Percentiles rank a stretch among this genome's conserved stretches.
phyloP scores from a whole-genome alignment of 2,329 filamentous ascomycete species.

The Seiridium cupressi region DNA sequence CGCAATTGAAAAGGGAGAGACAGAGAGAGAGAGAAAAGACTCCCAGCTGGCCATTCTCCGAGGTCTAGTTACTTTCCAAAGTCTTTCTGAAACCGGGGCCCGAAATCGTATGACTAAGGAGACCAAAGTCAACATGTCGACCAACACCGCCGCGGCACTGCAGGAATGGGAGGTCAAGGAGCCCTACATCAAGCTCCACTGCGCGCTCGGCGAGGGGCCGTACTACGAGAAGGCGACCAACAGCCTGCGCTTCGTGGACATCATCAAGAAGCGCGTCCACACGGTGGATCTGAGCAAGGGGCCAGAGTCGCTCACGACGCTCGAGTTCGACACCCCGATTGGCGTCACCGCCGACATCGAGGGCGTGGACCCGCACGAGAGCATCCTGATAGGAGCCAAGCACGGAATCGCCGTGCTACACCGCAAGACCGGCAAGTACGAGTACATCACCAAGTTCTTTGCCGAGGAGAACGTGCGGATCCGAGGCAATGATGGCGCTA shows the following conservation, averaged over 20 bases:
- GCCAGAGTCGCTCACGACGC: conserved; percentile 60
- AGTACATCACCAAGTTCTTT: conserved; percentile 50
- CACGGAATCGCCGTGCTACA: conserved; percentile 78
- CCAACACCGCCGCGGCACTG: conserved; percentile 24
- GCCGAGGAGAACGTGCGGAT: conserved; percentile 48
- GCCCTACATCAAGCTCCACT: conserved; percentile 62
- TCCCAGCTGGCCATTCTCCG: too few relatives aligned
- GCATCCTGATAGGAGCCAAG: conserved; percentile 78
- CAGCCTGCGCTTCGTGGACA: conserved; percentile 76
- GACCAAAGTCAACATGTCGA: conserved; percentile 23
- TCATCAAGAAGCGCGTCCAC: conserved; percentile 74
- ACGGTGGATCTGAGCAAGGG: conserved; percentile 65
- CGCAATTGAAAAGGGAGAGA: neutral
- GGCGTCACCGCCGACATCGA: conserved; percentile 79
- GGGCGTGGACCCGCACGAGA: conserved; percentile 57
- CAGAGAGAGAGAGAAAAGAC: neutral
- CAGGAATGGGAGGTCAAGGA: conserved; percentile 50
- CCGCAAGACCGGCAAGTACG: conserved; percentile 52
- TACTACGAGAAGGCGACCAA: conserved; percentile 68
- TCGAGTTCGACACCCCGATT: conserved; percentile 52
- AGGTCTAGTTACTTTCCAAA: too few relatives aligned
- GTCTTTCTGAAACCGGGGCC: too few relatives aligned
- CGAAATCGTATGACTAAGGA: neutral
- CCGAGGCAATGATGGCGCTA: conserved; percentile 77
- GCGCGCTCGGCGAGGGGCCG: conserved; percentile 70